phyloP scores from a whole-genome alignment of 371 early-diverging fungal genomes.

The Mucor irregularis region DNA sequence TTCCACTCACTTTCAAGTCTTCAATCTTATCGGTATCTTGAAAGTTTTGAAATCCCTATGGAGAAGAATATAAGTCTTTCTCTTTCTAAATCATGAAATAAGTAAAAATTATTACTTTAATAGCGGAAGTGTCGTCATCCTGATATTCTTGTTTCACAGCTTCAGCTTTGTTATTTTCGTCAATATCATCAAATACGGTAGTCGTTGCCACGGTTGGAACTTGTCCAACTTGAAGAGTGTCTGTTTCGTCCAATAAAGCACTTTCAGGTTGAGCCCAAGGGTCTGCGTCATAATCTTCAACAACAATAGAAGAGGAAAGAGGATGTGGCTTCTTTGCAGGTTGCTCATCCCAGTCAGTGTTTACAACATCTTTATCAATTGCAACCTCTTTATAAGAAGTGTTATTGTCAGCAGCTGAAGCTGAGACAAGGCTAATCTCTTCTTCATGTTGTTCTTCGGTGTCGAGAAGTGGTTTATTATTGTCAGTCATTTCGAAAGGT shows the following conservation, averaged over 20 bases:
- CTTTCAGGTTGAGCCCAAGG: constrained; percentile 16
- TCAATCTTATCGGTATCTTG: constrained; percentile 38
- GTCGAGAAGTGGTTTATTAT: constrained; percentile 6
- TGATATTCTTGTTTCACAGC: not conserved
- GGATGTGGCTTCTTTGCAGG: constrained; percentile 11
- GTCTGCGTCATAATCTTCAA: constrained; percentile 13
- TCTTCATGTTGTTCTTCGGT: constrained; percentile 11
- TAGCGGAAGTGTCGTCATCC: constrained; percentile 18
- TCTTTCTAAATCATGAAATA: not conserved
- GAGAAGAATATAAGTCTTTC: not conserved
- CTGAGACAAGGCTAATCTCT: constrained; percentile 2
- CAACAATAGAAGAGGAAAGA: constrained; percentile 6
- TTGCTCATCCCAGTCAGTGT: constrained; percentile 3
- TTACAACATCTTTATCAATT: not conserved
- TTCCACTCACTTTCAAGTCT: constrained; percentile 48
- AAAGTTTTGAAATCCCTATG: constrained; percentile 47
- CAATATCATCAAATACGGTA: not conserved
- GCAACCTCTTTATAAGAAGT: not conserved
- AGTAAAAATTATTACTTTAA: constrained; percentile 5
- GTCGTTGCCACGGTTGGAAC: constrained; percentile 2
- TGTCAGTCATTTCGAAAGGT: constrained; percentile 2
- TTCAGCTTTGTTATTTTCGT: not conserved
- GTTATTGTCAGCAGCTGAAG: not conserved
- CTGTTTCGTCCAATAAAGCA: constrained; percentile 1
- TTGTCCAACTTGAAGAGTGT: not conserved